phyloP scores from a whole-genome alignment of 805 yeast species.

The Wickerhamomyces pijperi region DNA sequence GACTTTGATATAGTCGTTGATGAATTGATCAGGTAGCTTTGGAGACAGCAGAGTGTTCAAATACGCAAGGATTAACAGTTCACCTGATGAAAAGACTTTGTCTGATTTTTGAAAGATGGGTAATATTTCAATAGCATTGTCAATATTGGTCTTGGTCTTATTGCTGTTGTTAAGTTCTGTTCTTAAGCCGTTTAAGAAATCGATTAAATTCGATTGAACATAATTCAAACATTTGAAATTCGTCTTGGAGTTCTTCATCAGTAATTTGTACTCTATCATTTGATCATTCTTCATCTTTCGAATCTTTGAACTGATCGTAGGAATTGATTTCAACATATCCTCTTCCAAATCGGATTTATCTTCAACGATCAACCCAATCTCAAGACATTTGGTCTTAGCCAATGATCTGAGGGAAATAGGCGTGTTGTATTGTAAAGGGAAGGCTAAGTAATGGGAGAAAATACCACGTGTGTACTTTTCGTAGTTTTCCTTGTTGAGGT shows the following conservation, averaged over 20 bases:
- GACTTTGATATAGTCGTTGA: constrained; percentile 19
- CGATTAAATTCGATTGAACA: constrained; percentile 6
- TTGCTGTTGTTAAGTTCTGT: constrained; percentile 10
- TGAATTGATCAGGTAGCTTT: constrained; percentile 29
- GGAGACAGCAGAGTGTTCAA: constrained; percentile 21
- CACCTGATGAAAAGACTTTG: constrained; percentile 18
- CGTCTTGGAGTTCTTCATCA: constrained; percentile 16
- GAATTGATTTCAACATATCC: constrained; percentile 19
- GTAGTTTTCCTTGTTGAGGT: constrained; percentile 46
- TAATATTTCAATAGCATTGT: neutral
- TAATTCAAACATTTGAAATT: constrained; percentile 17
- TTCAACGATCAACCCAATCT: constrained; percentile 23
- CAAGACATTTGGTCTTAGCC: constrained; percentile 22
- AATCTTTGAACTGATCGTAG: constrained; percentile 31
- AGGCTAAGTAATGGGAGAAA: constrained; percentile 44
- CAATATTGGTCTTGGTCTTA: neutral
- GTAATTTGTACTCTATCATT: constrained; percentile 22
- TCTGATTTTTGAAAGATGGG: neutral
- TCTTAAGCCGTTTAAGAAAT: constrained; percentile 6
- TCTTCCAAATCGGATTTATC: constrained; percentile 18
- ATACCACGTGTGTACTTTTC: constrained; percentile 45
- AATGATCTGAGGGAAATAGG: constrained; percentile 34
- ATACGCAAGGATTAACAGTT: constrained; percentile 27
- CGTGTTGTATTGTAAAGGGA: constrained; percentile 66
- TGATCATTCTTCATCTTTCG: constrained; percentile 60